phyloP scores from a whole-genome alignment of 2,329 filamentous ascomycete species.

The Macrophomina tecta region DNA sequence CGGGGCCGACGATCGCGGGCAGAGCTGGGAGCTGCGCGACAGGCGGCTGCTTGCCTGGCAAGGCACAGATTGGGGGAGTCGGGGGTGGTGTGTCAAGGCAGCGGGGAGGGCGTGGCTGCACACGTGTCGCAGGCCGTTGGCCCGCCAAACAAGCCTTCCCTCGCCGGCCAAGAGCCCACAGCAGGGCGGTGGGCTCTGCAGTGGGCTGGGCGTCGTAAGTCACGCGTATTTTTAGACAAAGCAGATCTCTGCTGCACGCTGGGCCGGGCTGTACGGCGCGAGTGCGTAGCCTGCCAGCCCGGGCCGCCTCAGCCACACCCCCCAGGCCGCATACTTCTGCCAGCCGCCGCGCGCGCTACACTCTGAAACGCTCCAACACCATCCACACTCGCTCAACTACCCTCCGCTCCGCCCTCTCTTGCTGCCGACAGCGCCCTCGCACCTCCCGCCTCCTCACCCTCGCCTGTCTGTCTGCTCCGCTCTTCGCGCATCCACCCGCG shows the following conservation, averaged over 20 bases:
- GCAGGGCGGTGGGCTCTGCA: conserved; percentile 3
- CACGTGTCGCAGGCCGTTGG: conserved; percentile 20
- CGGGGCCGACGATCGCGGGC: neutral
- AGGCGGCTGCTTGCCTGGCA: neutral
- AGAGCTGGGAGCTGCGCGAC: neutral
- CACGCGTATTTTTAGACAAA: conserved; percentile 5
- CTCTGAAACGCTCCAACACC: conserved; percentile 18
- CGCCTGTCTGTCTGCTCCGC: neutral
- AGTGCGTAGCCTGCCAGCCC: neutral
- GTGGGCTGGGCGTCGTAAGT: conserved; percentile 23
- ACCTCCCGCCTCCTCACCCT: neutral
- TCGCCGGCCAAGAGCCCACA: neutral
- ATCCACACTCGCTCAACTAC: conserved; percentile 16
- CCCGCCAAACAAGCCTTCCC: neutral
- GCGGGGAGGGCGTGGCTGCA: conserved; percentile 15
- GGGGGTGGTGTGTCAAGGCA: conserved; percentile 8
- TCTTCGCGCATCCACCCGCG: neutral
- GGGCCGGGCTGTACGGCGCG: neutral
- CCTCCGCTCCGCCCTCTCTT: neutral
- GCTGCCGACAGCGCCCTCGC: neutral
- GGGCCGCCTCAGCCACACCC: conserved; percentile 19
- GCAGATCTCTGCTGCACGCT: neutral
- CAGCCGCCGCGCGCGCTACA: neutral
- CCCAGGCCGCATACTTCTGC: conserved; percentile 10
- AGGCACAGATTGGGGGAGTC: conserved; percentile 12